A percentile compares a stretch with the other conserved stretches of the same genome.
Conservation (phyloP, 164 flowering plant species). For the Annona squamosa region DNA sequence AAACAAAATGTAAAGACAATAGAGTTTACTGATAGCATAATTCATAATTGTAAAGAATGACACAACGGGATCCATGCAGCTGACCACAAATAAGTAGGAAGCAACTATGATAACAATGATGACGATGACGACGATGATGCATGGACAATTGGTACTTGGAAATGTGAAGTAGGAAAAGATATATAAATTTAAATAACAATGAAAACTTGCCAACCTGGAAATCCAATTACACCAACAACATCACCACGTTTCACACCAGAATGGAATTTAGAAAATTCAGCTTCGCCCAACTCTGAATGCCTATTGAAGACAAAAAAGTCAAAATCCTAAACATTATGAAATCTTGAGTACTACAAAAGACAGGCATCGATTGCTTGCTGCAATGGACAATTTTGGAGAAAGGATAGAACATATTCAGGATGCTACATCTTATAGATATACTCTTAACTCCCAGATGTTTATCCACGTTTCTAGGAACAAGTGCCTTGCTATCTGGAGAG, state of each 20-base stretch:
- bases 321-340: neutral
- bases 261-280: conserved; percentile 64
- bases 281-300: conserved; percentile 56
- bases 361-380: neutral
- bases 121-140: neutral
- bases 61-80: no score
- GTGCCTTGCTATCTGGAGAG: neutral
- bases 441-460: neutral
- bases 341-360: neutral
- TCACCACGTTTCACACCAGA: conserved; percentile 88
- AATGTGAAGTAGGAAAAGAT: neutral
- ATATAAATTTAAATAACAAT: neutral
- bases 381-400: neutral
- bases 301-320: conserved; percentile 24
- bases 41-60: no score
- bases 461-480: neutral
- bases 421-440: neutral
- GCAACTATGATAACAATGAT: no score
- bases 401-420: neutral
- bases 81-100: no score
- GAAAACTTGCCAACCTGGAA: conserved; percentile 60
- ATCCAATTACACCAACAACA: conserved; percentile 82
- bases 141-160: neutral
- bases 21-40: no score
- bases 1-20: no score